phyloP scores from a whole-genome alignment of 2,329 filamentous ascomycete genomes.

The Alternaria triticimaculans region DNA sequence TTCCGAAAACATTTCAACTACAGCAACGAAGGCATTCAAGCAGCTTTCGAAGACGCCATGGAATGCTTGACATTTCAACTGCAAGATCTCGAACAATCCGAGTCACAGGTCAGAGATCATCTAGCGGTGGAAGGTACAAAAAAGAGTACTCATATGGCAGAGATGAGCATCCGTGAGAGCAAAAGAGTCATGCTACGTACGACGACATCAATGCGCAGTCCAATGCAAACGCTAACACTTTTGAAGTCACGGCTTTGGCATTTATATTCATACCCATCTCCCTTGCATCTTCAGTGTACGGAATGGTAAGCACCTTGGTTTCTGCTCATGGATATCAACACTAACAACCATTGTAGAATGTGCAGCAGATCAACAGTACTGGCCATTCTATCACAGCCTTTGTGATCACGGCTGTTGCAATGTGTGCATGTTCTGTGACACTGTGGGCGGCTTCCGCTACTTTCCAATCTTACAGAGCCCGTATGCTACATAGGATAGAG shows the following conservation, averaged over 20 bases:
- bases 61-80: background rate
- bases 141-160: background rate
- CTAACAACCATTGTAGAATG: background rate
- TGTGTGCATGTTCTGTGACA: background rate
- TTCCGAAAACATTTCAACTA: background rate
- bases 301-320: background rate
- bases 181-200: background rate
- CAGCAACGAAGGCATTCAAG: background rate
- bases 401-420: background rate
- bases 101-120: background rate
- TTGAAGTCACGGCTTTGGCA: background rate
- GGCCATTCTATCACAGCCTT: background rate
- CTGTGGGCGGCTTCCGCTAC: background rate
- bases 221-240: background rate
- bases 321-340: too few relatives aligned
- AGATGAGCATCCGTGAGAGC: background rate
- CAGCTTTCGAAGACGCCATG: background rate
- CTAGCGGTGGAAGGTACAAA: background rate
- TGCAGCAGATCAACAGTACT: background rate
- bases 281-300: background rate
- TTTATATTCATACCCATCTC: background rate
- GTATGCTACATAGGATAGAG: background rate
- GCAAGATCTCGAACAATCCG: background rate
- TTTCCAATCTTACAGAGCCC: background rate
- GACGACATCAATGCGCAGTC: too few relatives aligned